Base-by-base conservation (phyloP, 129 eudicot genomes). In the Dittrichia graveolens region DNA sequence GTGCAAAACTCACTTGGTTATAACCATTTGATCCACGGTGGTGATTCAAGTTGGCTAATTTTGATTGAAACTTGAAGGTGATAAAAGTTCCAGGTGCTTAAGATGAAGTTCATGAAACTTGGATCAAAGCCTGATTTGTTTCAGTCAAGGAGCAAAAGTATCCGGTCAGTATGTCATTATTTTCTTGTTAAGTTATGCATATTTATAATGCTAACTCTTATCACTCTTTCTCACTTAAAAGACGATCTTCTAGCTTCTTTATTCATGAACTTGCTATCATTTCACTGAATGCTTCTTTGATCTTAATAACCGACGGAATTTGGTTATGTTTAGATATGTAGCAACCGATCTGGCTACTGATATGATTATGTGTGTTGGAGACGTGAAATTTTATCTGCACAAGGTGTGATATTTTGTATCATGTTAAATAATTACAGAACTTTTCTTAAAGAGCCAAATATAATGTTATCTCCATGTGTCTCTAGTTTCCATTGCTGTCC, bases 61-160 rank as follows among this genome's bases (percentile, higher is more conserved):
- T 56, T 68, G 61, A 58, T 69, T 57, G 19, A 72, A 74, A 74
- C 78, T 74, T 19, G 48, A 74, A 75, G 76, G 79, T 69, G 75
- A 76, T 31, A 18, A 43, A 65, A 68, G 74, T 74, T 54, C 42
- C 5, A 4, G 61, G 70, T 63, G 61, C 67, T 54, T 68, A 79
- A 83, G 71, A 89, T 89, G 96, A 89, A 89, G 96, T 89, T 89
- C 78, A 89, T 89, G 96, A 89, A 89, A 81, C 92, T 89, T 78
- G 96, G 96, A 73, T 89, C 96, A 65, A 89, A 89, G 71, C 92
- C 96, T n/a, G 96, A 89, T 81, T 73, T 81, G 44, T 86, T 89
- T 79, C 96, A 89, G 77, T 72, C 85, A 35, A 86, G 85, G 41
- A 88, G 88, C 49, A 93, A 89, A 58, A 84, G 79, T 78, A 80